Percentiles rank a stretch among this genome's conserved stretches.
Evolutionary conservation across 768 basidiomycete species (phyloP).

Genomic region (Russula abietina): DNA sequence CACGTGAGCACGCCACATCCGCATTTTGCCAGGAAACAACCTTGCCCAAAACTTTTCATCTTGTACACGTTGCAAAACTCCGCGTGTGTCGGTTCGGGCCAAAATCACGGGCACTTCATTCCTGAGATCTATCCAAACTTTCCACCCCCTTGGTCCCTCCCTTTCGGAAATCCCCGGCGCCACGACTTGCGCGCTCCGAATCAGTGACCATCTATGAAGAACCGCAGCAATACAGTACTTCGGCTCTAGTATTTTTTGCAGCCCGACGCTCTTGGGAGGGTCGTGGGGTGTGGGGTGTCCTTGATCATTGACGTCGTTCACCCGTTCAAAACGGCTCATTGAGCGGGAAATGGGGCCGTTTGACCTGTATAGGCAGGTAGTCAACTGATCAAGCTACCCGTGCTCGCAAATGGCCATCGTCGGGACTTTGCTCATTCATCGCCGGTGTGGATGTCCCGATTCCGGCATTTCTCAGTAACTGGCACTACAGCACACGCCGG

Average conservation of each 20-base stretch:
- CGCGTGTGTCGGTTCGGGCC: slow-evolving; percentile 23
- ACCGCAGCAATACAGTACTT: slow-evolving; percentile 12
- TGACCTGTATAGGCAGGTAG: slow-evolving; percentile 14
- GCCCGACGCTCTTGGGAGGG: slow-evolving; percentile 13
- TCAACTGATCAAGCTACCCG: slow-evolving; percentile 15
- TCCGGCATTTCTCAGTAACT: slow-evolving; percentile 1
- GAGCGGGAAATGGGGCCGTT: not conserved
- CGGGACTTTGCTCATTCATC: slow-evolving; percentile 9
- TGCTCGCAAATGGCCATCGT: slow-evolving; percentile 9
- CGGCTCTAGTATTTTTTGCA: slow-evolving; percentile 10
- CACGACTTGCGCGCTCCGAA: slow-evolving; percentile 25
- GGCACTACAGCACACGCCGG: slow-evolving; percentile 1
- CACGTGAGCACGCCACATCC: slow-evolving; percentile 25
- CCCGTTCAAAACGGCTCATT: slow-evolving; percentile 3
- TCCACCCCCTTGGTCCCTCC: slow-evolving; percentile 12
- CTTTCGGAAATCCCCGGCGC: slow-evolving; percentile 13
- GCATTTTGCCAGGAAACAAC: slow-evolving; percentile 22
- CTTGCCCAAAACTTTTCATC: slow-evolving; percentile 23
- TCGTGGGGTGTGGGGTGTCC: slow-evolving; percentile 12
- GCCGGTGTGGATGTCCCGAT: slow-evolving; percentile 11
- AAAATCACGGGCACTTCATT: slow-evolving; percentile 19
- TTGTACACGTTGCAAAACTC: slow-evolving; percentile 23
- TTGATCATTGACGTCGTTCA: slow-evolving; percentile 22
- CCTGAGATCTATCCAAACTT: slow-evolving; percentile 18
- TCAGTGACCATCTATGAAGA: slow-evolving; percentile 24